These are phyloP conservation scores for Vigna mungo DNA, from an alignment of 306 rosid genomes.

Conservation along the genomic window DNA sequence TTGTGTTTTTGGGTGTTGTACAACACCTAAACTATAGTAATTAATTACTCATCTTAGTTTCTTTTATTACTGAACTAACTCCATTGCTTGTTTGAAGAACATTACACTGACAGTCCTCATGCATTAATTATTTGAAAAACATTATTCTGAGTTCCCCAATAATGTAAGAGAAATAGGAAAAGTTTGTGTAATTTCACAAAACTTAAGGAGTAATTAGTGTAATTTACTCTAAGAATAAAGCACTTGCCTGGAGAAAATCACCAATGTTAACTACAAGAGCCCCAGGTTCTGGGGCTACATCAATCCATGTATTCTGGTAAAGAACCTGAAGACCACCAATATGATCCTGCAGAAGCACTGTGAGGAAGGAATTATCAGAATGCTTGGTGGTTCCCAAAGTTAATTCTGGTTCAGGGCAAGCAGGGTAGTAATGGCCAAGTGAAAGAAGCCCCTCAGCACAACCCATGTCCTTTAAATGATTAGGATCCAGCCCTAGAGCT, in stretches of 20 bases:
- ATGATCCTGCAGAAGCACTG: conserved; percentile 36
- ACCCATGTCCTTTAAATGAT: conserved; percentile 31
- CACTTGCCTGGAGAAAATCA: conserved; percentile 38
- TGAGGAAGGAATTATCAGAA: conserved; percentile 20
- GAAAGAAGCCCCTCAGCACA: conserved; percentile 12
- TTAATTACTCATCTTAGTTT: too few species aligned
- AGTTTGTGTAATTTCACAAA: too few species aligned
- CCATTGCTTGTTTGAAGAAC: too few species aligned
- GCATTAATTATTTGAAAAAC: too few species aligned
- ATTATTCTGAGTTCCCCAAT: too few species aligned
- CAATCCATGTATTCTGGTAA: conserved; percentile 5
- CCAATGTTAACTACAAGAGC: conserved; percentile 36
- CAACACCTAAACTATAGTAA: too few species aligned
- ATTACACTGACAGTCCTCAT: too few species aligned
- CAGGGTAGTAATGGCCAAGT: conserved; percentile 29
- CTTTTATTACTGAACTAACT: too few species aligned
- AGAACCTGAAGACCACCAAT: conserved; percentile 42
- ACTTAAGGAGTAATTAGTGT: too few species aligned
- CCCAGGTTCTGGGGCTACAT: conserved; percentile 24
- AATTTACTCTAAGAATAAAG: not conserved
- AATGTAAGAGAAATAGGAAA: too few species aligned
- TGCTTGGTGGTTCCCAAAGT: conserved; percentile 37
- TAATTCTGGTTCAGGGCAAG: conserved; percentile 40
- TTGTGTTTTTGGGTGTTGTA: too few species aligned
- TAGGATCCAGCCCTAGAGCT: conserved; percentile 35